phyloP scores from a whole-genome alignment of 192 early-diverging fungal species.

The Coemansia sp. region DNA sequence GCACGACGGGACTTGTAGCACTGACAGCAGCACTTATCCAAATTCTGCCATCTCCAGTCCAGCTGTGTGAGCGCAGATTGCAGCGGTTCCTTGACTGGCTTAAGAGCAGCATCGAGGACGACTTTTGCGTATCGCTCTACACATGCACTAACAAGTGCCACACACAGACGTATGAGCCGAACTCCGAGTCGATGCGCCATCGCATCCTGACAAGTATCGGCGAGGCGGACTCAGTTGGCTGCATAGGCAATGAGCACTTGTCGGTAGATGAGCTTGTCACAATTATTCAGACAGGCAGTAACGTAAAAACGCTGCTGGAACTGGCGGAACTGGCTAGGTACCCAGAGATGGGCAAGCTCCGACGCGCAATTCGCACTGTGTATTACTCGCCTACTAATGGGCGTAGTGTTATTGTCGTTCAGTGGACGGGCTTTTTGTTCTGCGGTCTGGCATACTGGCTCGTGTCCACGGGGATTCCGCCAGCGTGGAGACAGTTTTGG shows the following conservation, averaged over 20 bases:
- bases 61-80: conserved; percentile 6
- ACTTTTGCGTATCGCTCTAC: conserved; percentile 26
- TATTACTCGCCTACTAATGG: conserved; percentile 19
- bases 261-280: conserved; percentile 20
- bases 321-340: conserved; percentile 22
- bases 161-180: conserved; percentile 23
- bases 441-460: conserved; percentile 6
- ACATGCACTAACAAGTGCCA: conserved; percentile 21
- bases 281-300: conserved; percentile 10
- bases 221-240: not conserved
- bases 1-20: conserved; percentile 2
- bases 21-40: conserved; percentile 23
- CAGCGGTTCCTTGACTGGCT: conserved; percentile 26
- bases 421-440: conserved; percentile 15
- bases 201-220: conserved; percentile 28
- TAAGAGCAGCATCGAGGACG: conserved; percentile 1
- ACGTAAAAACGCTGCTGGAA: not conserved
- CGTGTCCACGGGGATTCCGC: not conserved
- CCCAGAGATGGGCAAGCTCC: conserved; percentile 16
- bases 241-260: conserved; percentile 3
- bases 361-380: not conserved
- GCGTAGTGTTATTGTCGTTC: conserved; percentile 26
- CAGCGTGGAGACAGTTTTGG: not conserved
- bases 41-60: conserved; percentile 21
- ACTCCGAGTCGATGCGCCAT: conserved; percentile 1